Conservation (phyloP, 208 protist genomes). For the Acanthamoeba triangularis region DNA sequence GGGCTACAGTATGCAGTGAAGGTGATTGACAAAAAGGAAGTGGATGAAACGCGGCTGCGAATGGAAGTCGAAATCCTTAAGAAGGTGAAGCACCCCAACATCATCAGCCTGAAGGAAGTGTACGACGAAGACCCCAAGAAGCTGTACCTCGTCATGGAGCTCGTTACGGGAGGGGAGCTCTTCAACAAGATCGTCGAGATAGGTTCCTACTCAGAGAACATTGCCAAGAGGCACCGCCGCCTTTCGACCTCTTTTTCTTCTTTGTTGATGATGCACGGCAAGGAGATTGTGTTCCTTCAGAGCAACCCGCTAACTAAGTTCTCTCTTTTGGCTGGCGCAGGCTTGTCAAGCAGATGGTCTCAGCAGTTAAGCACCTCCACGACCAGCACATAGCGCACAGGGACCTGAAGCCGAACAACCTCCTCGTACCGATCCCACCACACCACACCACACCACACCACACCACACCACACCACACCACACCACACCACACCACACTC, state of each 20-base stretch:
- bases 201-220: constrained; percentile 87
- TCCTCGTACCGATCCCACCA: background rate
- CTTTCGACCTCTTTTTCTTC: background rate
- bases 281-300: background rate
- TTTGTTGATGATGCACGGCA: background rate
- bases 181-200: constrained; percentile 88
- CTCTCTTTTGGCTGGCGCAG: background rate
- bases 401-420: constrained; percentile 82
- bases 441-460: too few relatives aligned
- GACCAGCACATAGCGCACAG: constrained; percentile 83
- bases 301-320: background rate
- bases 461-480: too few relatives aligned
- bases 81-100: constrained; percentile 72
- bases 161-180: constrained; percentile 81
- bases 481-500: too few relatives aligned
- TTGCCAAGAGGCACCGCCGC: constrained; percentile 71
- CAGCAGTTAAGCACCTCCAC: constrained; percentile 85
- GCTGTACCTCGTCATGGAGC: constrained; percentile 76
- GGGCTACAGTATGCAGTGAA: constrained; percentile 33
- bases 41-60: constrained; percentile 15
- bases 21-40: constrained; percentile 73
- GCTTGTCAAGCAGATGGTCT: constrained; percentile 84
- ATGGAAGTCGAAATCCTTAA: constrained; percentile 74
- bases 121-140: constrained; percentile 54
- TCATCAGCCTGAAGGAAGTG: constrained; percentile 69